phyloP scores from a whole-genome alignment of 306 rosid species.

The Inga laurina region DNA sequence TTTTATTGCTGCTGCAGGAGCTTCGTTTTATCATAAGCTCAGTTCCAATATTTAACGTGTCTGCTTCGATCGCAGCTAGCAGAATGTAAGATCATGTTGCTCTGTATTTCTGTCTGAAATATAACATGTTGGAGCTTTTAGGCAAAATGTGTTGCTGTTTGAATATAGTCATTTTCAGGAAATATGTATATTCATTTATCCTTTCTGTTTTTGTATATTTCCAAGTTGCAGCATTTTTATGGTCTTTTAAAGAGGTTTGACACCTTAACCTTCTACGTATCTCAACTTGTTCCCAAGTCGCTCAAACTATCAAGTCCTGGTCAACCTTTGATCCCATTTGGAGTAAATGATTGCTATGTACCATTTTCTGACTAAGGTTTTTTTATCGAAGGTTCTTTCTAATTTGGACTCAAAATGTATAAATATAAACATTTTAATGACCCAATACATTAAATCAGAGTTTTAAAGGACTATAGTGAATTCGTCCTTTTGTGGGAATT shows the following conservation, averaged over 20 bases:
- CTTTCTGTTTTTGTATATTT: neutral
- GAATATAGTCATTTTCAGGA: neutral
- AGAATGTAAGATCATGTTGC: constrained; percentile 66
- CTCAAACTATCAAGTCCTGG: neutral
- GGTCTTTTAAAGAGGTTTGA: neutral
- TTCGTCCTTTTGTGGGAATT: neutral
- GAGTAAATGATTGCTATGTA: neutral
- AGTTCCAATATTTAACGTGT: constrained; percentile 87
- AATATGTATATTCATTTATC: neutral
- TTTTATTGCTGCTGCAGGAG: constrained; percentile 69
- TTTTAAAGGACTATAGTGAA: neutral
- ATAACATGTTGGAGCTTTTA: neutral
- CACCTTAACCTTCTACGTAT: neutral
- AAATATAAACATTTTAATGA: neutral
- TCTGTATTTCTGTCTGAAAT: neutral
- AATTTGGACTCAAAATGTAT: neutral
- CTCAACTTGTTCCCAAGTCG: neutral
- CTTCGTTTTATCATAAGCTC: constrained; percentile 86
- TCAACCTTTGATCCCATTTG: neutral
- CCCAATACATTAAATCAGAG: neutral
- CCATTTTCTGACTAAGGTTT: neutral
- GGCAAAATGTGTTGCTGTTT: neutral
- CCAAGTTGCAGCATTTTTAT: constrained; percentile 12
- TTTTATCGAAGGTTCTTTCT: neutral
- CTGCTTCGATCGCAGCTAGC: constrained; percentile 82